Percentiles rank a stretch among this genome's conserved stretches.
Conservation (phyloP, 495 filamentous ascomycete species). For the Achaetomiella virescens region DNA sequence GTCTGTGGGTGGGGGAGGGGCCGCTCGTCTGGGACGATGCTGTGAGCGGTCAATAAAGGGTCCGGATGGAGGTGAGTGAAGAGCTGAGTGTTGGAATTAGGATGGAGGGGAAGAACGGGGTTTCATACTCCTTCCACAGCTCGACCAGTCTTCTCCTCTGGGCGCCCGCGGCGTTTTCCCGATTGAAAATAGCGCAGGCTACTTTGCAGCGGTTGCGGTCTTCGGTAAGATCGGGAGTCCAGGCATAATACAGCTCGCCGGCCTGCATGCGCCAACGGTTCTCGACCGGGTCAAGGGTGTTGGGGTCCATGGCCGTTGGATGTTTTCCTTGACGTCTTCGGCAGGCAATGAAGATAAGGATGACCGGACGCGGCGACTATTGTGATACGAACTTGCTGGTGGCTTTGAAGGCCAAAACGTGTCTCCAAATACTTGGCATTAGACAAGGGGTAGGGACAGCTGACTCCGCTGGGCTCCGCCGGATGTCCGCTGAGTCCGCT, state of each 20-base stretch:
- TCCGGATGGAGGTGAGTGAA: neutral
- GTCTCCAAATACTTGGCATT: too few relatives aligned
- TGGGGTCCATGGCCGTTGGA: neutral
- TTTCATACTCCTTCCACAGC: slow-evolving; percentile 67
- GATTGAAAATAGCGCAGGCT: slow-evolving; percentile 59
- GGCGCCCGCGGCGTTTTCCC: slow-evolving; percentile 37
- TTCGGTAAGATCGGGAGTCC: slow-evolving; percentile 41
- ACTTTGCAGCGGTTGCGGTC: slow-evolving; percentile 53
- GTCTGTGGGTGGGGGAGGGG: slow-evolving; percentile 55
- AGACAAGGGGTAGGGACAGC: too few relatives aligned
- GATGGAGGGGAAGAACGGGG: neutral
- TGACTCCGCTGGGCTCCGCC: too few relatives aligned
- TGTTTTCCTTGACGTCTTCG: neutral
- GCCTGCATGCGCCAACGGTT: slow-evolving; percentile 44
- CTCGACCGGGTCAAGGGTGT: slow-evolving; percentile 27
- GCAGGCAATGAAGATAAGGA: too few relatives aligned
- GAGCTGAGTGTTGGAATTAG: neutral
- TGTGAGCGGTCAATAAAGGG: slow-evolving; percentile 21
- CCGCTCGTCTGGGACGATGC: slow-evolving; percentile 52
- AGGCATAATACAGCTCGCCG: slow-evolving; percentile 49
- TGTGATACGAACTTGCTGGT: too few relatives aligned
- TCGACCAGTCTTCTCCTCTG: slow-evolving; percentile 53
- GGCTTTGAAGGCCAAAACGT: too few relatives aligned
- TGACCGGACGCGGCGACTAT: too few relatives aligned
- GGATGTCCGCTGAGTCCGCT: too few relatives aligned